These are phyloP conservation scores for Erodium maritimum DNA, from an alignment of 345 rosid species.

Conservation along the genomic window DNA sequence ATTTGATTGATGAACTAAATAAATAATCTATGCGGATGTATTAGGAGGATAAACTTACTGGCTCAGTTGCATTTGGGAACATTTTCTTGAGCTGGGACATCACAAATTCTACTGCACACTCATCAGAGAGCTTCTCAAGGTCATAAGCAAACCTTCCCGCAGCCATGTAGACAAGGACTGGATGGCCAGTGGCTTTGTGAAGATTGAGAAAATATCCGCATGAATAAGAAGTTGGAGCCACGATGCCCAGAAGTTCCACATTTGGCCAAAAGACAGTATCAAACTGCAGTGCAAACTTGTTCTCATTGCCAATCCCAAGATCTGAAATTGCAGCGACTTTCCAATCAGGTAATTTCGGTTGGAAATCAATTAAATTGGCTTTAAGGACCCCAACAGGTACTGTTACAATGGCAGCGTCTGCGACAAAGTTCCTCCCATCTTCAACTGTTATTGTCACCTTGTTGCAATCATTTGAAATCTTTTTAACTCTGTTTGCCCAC, in stretches of 20 bases:
- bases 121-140: constrained; percentile 60
- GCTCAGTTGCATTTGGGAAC: constrained; percentile 72
- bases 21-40: background rate
- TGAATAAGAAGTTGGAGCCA: constrained; percentile 56
- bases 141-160: constrained; percentile 68
- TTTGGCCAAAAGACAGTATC: constrained; percentile 72
- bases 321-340: constrained; percentile 64
- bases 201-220: constrained; percentile 87
- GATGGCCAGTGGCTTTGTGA: constrained; percentile 79
- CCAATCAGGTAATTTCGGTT: constrained; percentile 79
- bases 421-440: constrained; percentile 43
- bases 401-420: constrained; percentile 67
- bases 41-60: constrained; percentile 27
- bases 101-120: constrained; percentile 46
- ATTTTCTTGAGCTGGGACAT: constrained; percentile 74
- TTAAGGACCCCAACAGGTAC: constrained; percentile 78
- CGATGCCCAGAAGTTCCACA: constrained; percentile 64
- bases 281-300: constrained; percentile 63
- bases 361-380: constrained; percentile 65
- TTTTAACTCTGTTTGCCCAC: constrained; percentile 39
- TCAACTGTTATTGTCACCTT: constrained; percentile 55
- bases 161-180: constrained; percentile 79
- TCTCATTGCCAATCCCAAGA: constrained; percentile 75
- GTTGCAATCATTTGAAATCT: constrained; percentile 32
- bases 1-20: no score